phyloP scores from a whole-genome alignment of 495 filamentous ascomycete species.

The Aspergillus sclerotiicarbonarius region DNA sequence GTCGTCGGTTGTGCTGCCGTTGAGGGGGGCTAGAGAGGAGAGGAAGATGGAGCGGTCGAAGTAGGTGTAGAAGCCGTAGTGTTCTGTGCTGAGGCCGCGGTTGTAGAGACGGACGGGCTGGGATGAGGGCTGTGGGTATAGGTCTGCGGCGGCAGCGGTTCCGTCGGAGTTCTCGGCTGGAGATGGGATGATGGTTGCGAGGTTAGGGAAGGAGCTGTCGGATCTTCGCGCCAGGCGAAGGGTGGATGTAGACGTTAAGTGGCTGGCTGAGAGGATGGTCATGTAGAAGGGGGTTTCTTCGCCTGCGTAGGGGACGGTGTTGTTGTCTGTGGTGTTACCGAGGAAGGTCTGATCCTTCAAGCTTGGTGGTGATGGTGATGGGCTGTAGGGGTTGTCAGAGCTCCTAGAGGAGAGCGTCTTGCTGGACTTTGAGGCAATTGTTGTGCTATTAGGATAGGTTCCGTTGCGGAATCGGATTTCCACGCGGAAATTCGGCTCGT shows the following conservation, averaged over 20 bases:
- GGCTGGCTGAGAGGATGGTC: slow-evolving; percentile 32
- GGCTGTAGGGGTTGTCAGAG: slow-evolving; percentile 38
- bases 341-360: slow-evolving; percentile 71
- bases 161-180: slow-evolving; percentile 63
- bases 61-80: slow-evolving; percentile 93
- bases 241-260: slow-evolving; percentile 26
- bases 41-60: slow-evolving; percentile 87
- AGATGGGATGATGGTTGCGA: slow-evolving; percentile 55
- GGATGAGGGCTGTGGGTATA: slow-evolving; percentile 62
- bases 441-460: slow-evolving; percentile 46
- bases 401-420: slow-evolving; percentile 11
- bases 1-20: slow-evolving; percentile 28
- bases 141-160: slow-evolving; percentile 65
- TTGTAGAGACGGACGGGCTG: slow-evolving; percentile 88
- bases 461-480: slow-evolving; percentile 79
- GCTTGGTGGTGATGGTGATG: slow-evolving; percentile 63
- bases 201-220: slow-evolving; percentile 41
- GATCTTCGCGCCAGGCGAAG: slow-evolving; percentile 25
- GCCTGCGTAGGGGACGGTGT: slow-evolving; percentile 53
- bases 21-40: slow-evolving; percentile 46
- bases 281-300: slow-evolving; percentile 55
- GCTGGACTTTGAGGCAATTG: slow-evolving; percentile 23
- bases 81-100: slow-evolving; percentile 72
- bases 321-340: slow-evolving; percentile 78
- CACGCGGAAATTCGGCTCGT: slow-evolving; percentile 74